Evolutionary conservation across 495 filamentous ascomycete species (phyloP).

Genomic region (Clohesyomyces aquaticus): DNA sequence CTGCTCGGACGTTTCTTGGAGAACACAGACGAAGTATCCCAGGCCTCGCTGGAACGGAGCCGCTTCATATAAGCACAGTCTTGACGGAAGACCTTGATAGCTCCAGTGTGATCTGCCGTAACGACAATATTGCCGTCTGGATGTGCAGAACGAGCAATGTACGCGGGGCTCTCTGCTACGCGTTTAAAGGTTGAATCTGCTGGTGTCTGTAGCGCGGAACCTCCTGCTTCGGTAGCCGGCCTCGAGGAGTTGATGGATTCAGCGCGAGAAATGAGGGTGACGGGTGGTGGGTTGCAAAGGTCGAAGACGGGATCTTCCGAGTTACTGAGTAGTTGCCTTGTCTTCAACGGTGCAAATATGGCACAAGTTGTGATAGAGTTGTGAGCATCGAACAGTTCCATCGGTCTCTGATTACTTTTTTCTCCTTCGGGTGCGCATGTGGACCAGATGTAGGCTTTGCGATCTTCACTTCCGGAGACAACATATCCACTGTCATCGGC

Average conservation of each 20-base stretch:
- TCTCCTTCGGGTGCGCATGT: constrained; percentile 62
- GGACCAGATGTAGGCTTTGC: constrained; percentile 87
- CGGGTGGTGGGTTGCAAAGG: constrained; percentile 91
- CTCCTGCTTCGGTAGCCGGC: constrained; percentile 40
- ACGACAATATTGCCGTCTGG: constrained; percentile 88
- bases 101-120: constrained; percentile 83
- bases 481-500: constrained; percentile 86
- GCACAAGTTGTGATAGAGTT: constrained; percentile 85
- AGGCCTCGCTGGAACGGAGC: constrained; percentile 58
- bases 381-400: constrained; percentile 90
- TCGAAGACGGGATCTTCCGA: constrained; percentile 94
- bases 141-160: constrained; percentile 74
- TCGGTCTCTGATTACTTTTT: constrained; percentile 74
- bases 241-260: constrained; percentile 55
- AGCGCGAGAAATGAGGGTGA: constrained; percentile 77
- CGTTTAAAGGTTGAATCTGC: constrained; percentile 55
- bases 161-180: constrained; percentile 65
- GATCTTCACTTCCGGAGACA: constrained; percentile 92
- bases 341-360: constrained; percentile 78
- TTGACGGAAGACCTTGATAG: constrained; percentile 92
- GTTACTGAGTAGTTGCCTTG: constrained; percentile 72
- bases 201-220: constrained; percentile 39
- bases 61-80: constrained; percentile 79
- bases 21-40: constrained; percentile 76
- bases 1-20: constrained; percentile 72